Base-by-base conservation (phyloP, 352 stramenopile genomes). In the Phytopythium sindhum region DNA sequence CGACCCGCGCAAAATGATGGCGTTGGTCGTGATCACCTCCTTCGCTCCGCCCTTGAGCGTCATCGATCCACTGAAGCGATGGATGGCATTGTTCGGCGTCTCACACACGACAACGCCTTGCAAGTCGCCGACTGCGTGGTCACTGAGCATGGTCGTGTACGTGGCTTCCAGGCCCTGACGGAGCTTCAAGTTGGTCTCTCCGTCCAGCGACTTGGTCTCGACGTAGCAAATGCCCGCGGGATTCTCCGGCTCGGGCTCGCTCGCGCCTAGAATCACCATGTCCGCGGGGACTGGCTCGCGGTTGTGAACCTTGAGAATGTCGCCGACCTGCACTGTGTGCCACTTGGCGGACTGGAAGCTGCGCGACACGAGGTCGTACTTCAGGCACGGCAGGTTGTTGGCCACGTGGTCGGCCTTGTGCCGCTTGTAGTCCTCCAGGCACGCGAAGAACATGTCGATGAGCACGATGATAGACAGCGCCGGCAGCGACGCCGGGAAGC, bases 161-260 rank as follows among this genome's bases (percentile, higher is more conserved):
- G 86, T 91, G 10, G 69, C 73, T 47, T 95, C 87, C 0, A 95
- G 62, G 31, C 84, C 88, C 56, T 96, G 80, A 26, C 91, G 74
- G 0, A 97, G 78, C 75, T 98, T 98, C 8, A 98, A 69, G 60
- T 98, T 98, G 7, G 92, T 98, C 67, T 98, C 92, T 35, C 92
- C 92, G 62, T 98, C 92, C n/a, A 98, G 75, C 14, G 88, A 97
- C 53, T 96, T 95, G 48, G 92, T 98, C 74, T 97, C 88, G 29
- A 97, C 90, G 60, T 97, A 97, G 65, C 87, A 96, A 45, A 96
- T 93, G 1, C 91, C 90, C 1, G 75, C 74, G 0, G 90, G 88
- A 48, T 86, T 80, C 1, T 67, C 61, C 2, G 78, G 72, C 21
- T 96, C 84, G 0, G 87, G 83, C 56, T 98, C 91, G 54, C 75